Conservation (phyloP, 1,139 yeast species). For the Arxiozyma bovina region DNA sequence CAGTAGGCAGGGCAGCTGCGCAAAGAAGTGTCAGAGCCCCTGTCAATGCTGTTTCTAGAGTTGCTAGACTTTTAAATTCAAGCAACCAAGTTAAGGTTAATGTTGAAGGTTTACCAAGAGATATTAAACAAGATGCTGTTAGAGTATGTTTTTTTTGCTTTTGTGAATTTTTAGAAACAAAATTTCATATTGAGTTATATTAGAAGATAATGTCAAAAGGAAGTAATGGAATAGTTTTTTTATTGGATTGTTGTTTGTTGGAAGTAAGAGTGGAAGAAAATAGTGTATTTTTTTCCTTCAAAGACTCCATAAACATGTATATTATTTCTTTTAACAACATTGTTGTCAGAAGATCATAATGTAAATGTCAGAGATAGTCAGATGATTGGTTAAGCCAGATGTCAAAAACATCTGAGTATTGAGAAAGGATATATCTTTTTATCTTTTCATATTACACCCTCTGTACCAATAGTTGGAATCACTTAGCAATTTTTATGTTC, state of each 20-base stretch:
- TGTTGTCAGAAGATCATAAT: background rate
- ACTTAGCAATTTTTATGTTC: background rate
- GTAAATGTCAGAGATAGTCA: background rate
- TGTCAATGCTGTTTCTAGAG: slow-evolving; percentile 35
- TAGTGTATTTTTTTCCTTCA: background rate
- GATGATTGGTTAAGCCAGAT: background rate
- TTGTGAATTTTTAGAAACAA: background rate
- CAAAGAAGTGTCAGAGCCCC: slow-evolving; percentile 25
- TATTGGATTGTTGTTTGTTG: background rate
- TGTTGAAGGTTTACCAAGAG: slow-evolving; percentile 71
- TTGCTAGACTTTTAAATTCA: slow-evolving; percentile 40
- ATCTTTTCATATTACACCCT: background rate
- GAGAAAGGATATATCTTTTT: background rate
- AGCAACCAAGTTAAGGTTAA: slow-evolving; percentile 63
- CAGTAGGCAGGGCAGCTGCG: slow-evolving; percentile 12
- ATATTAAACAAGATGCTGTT: slow-evolving; percentile 66
- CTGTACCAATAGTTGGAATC: background rate
- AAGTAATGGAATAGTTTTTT: no score
- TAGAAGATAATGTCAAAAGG: background rate
- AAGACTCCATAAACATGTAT: background rate
- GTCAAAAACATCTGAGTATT: background rate
- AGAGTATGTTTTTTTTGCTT: slow-evolving; percentile 55
- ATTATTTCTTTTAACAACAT: no score
- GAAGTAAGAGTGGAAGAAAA: background rate
- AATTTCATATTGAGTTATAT: background rate